Conservation (phyloP, 228 moss, liverwort and hornwort genomes). For the Sphagnum magellanicum region DNA sequence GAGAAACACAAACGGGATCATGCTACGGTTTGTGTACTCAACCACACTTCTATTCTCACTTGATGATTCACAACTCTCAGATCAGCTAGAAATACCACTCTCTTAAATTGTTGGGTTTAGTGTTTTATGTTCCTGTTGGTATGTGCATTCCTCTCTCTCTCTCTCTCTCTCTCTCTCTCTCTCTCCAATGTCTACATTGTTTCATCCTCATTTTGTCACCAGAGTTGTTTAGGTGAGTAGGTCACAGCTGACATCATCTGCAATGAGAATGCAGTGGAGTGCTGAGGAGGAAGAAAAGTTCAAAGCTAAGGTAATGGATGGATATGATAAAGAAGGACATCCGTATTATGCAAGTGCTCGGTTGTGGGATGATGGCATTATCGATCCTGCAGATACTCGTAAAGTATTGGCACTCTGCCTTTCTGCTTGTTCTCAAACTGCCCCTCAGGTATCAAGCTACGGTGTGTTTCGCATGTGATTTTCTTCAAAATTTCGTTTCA, state of each 20-base stretch:
- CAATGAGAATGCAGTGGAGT: conserved; percentile 57
- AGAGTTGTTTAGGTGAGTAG: not conserved
- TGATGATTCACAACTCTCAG: too few relatives aligned
- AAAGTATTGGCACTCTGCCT: conserved; percentile 83
- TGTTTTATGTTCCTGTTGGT: too few relatives aligned
- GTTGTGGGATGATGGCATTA: conserved; percentile 98
- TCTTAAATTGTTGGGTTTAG: too few relatives aligned
- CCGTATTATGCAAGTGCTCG: conserved; percentile 89
- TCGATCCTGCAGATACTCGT: conserved; percentile 93
- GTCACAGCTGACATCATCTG: not conserved
- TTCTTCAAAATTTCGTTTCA: too few relatives aligned
- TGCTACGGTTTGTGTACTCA: conserved; percentile 42
- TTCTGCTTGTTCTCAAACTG: conserved; percentile 47
- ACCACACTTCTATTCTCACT: not conserved
- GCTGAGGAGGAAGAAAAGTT: conserved; percentile 73
- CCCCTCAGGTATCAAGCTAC: conserved; percentile 58
- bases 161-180: not conserved
- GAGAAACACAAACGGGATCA: conserved; percentile 79
- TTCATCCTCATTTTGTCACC: not conserved
- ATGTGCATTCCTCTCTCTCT: not conserved
- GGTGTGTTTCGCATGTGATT: conserved; percentile 95
- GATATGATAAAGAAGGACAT: conserved; percentile 85
- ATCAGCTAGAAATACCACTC: too few relatives aligned
- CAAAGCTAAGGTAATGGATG: conserved; percentile 55
- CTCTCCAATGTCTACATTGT: not conserved